These are phyloP conservation scores for Coriolopsis trogii DNA, from an alignment of 1,284 basidiomycete genomes.

Conservation along the genomic window DNA sequence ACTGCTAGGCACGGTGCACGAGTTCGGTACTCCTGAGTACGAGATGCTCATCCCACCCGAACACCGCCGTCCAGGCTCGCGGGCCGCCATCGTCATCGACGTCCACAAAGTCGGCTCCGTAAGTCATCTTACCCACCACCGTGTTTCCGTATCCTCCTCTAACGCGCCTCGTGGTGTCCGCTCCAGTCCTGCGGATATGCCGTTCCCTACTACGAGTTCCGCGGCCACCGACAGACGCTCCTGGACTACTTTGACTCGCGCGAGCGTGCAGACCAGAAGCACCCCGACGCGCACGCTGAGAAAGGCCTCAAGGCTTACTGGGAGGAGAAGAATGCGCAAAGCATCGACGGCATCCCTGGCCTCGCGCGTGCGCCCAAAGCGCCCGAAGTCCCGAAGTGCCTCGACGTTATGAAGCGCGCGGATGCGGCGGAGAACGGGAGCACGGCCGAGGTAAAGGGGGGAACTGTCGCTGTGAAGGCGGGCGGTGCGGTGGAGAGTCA, in stretches of 20 bases:
- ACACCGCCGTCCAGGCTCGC: conserved; percentile 53
- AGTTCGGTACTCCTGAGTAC: conserved; percentile 58
- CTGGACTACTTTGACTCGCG: conserved; percentile 35
- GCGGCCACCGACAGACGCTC: conserved; percentile 46
- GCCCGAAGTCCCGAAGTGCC: conserved; percentile 2
- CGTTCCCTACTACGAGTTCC: conserved; percentile 54
- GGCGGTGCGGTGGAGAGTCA: background rate
- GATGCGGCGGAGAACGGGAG: background rate
- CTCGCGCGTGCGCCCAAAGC: conserved; percentile 2
- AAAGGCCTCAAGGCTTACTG: conserved; percentile 50
- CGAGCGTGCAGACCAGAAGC: conserved; percentile 32
- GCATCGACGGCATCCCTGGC: conserved; percentile 52
- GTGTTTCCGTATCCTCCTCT: background rate
- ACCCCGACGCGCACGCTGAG: conserved; percentile 21
- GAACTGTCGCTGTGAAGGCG: background rate
- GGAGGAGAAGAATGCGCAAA: conserved; percentile 44
- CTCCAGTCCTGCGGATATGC: conserved; percentile 58
- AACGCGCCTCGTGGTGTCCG: too few relatives aligned
- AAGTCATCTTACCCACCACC: conserved; percentile 26
- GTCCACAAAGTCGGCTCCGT: conserved; percentile 59
- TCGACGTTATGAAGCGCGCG: conserved; percentile 14
- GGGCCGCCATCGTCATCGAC: conserved; percentile 53
- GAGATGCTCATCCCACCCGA: conserved; percentile 45
- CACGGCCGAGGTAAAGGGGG: background rate
- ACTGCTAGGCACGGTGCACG: conserved; percentile 47